Conservation (phyloP, 2,329 filamentous ascomycete species). For the Pseudopithomyces chartarum region DNA sequence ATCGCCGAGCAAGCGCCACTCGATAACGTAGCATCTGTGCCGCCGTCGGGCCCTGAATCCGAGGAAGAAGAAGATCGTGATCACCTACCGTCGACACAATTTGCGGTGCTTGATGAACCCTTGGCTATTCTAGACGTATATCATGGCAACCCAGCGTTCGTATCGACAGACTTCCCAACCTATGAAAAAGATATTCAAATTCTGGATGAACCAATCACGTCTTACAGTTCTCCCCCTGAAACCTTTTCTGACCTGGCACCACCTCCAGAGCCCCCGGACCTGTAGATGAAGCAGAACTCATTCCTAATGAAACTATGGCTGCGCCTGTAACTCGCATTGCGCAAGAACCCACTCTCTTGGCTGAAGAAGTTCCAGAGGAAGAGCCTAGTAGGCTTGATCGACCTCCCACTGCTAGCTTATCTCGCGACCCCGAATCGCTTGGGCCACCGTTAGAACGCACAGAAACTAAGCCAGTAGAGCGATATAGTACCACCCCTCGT, state of each 20-base stretch:
- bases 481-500: slow-evolving; percentile 7
- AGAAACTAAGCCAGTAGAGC: not conserved
- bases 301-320: not conserved
- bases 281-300: not conserved
- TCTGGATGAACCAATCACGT: slow-evolving; percentile 7
- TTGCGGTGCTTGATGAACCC: slow-evolving; percentile 13
- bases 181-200: not conserved
- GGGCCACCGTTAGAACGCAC: slow-evolving; percentile 4
- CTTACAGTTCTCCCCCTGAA: slow-evolving; percentile 1
- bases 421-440: slow-evolving; percentile 16
- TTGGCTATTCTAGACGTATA: slow-evolving; percentile 16
- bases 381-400: slow-evolving; percentile 11
- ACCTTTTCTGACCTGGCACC: not conserved
- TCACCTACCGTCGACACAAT: slow-evolving; percentile 3
- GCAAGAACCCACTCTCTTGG: slow-evolving; percentile 4
- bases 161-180: not conserved
- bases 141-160: slow-evolving; percentile 6
- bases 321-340: not conserved
- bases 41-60: not conserved
- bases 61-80: not conserved
- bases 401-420: slow-evolving; percentile 10
- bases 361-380: slow-evolving; percentile 13
- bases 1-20: not conserved
- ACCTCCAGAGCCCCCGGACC: not conserved
- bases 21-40: not conserved